Evolutionary conservation across 2,329 filamentous ascomycete species (phyloP).

Genomic region (Penicillium olsonii): DNA sequence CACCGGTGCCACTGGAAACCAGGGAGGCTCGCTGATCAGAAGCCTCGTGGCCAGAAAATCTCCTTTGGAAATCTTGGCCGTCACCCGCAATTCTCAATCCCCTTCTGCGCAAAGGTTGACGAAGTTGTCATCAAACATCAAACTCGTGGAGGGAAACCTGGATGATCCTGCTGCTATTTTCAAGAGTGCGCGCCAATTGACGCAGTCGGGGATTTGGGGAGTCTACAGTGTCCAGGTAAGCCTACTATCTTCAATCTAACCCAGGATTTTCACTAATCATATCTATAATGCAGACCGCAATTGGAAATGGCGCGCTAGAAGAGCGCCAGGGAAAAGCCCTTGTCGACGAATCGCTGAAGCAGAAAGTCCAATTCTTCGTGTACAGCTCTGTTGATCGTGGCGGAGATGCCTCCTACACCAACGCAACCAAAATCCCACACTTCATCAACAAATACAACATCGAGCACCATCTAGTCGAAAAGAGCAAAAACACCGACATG

Average conservation of each 20-base stretch:
- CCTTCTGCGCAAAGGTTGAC: slow-evolving; percentile 49
- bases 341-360: slow-evolving; percentile 57
- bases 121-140: slow-evolving; percentile 49
- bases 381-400: slow-evolving; percentile 67
- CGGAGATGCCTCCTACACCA: slow-evolving; percentile 54
- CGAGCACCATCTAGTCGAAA: slow-evolving; percentile 60
- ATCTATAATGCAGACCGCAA: background rate
- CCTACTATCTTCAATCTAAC: background rate
- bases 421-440: slow-evolving; percentile 60
- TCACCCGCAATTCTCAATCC: slow-evolving; percentile 58
- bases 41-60: slow-evolving; percentile 32
- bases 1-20: slow-evolving; percentile 45
- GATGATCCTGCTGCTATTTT: slow-evolving; percentile 56
- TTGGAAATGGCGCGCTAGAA: slow-evolving; percentile 33
- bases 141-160: slow-evolving; percentile 61
- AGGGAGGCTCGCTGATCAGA: slow-evolving; percentile 39
- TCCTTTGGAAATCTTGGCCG: slow-evolving; percentile 56
- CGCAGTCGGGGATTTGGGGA: slow-evolving; percentile 53
- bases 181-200: slow-evolving; percentile 41
- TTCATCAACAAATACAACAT: slow-evolving; percentile 64
- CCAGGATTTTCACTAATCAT: background rate
- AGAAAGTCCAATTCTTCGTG: slow-evolving; percentile 61
- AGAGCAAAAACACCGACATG: slow-evolving; percentile 49
- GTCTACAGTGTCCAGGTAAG: slow-evolving; percentile 62
- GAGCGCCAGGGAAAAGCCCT: slow-evolving; percentile 59